These are phyloP conservation scores for Aspergillus pseudoglaucus DNA, from an alignment of 2,329 filamentous ascomycete species.

Conservation along the genomic window DNA sequence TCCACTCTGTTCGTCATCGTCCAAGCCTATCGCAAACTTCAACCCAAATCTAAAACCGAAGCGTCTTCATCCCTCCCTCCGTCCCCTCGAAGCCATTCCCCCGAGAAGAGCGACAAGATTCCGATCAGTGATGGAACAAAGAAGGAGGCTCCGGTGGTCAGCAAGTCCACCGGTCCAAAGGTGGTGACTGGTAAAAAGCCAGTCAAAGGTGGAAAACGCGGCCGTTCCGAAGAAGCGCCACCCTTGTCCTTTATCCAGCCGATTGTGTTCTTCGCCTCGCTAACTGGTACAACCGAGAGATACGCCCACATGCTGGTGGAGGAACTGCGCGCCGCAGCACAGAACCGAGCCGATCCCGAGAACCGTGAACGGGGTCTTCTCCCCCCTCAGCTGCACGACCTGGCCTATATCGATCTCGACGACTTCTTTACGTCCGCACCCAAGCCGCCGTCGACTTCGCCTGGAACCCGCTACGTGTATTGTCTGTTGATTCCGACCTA, in stretches of 20 bases:
- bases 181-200: constrained; percentile 29
- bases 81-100: constrained; percentile 24
- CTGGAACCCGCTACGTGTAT: constrained; percentile 64
- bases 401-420: constrained; percentile 84
- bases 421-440: constrained; percentile 81
- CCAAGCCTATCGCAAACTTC: constrained; percentile 17
- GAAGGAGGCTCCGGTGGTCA: constrained; percentile 2
- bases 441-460: constrained; percentile 45
- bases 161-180: constrained; percentile 24
- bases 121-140: background rate
- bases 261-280: constrained; percentile 80
- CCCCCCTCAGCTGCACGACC: constrained; percentile 62
- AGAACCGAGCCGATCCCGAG: constrained; percentile 15
- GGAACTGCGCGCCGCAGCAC: constrained; percentile 43
- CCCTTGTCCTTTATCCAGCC: constrained; percentile 48
- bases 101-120: constrained; percentile 15
- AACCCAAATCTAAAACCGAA: constrained; percentile 19
- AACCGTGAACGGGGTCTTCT: constrained; percentile 34
- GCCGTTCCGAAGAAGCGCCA: constrained; percentile 10
- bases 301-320: constrained; percentile 60
- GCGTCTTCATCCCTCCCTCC: constrained; percentile 25
- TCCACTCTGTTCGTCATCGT: constrained; percentile 30
- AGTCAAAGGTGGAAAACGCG: constrained; percentile 19
- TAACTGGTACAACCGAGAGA: constrained; percentile 76
- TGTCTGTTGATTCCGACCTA: constrained; percentile 81